Percentiles rank a stretch among this genome's conserved stretches.
Conservation (phyloP, 2,329 filamentous ascomycete species). For the Plectosphaerella cucumerina region DNA sequence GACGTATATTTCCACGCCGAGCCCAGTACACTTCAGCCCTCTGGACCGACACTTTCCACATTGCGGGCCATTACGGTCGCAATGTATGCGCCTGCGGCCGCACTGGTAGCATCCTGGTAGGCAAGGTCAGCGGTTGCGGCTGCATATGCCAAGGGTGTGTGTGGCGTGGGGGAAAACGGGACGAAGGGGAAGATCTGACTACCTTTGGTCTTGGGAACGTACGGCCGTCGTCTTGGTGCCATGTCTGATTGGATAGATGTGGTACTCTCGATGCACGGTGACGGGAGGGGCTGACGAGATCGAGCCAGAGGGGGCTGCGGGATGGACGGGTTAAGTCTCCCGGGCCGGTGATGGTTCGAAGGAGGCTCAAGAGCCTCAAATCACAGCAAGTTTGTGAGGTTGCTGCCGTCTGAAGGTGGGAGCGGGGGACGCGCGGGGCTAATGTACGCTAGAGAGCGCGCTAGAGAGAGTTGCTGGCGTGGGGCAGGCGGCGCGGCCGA, state of each 20-base stretch:
- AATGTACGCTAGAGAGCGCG: background rate
- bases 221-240: background rate
- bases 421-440: background rate
- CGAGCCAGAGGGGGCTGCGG: too few species aligned
- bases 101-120: slow-evolving; percentile 12
- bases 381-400: too few species aligned
- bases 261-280: background rate
- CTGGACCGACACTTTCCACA: slow-evolving; percentile 11
- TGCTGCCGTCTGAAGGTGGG: too few species aligned
- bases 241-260: too few species aligned
- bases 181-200: background rate
- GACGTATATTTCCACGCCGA: slow-evolving; percentile 2
- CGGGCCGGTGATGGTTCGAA: too few species aligned
- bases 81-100: slow-evolving; percentile 12
- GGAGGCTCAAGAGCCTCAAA: too few species aligned
- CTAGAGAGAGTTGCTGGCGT: background rate
- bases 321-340: too few species aligned
- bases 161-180: background rate
- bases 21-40: slow-evolving; percentile 11
- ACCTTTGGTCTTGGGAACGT: background rate
- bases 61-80: slow-evolving; percentile 9
- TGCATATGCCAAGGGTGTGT: background rate
- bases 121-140: background rate
- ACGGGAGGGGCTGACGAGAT: too few species aligned
- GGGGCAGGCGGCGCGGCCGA: too few species aligned